Evolutionary conservation across 306 rosid species (phyloP).

Genomic region (Purshia tridentata): DNA sequence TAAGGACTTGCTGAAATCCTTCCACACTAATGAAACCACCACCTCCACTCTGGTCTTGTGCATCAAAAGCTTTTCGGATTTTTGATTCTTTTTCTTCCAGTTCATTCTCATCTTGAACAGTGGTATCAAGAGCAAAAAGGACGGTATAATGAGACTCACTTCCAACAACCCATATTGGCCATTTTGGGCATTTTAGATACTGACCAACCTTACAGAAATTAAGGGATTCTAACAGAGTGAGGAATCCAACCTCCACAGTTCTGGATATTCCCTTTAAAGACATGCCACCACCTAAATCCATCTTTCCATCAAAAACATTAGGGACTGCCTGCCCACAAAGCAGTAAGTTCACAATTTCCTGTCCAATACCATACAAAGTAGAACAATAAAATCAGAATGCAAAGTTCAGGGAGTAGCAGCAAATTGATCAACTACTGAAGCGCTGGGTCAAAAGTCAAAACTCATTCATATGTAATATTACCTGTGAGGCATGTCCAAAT

Average conservation of each 20-base stretch:
- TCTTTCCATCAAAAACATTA: constrained; percentile 84
- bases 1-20: constrained; percentile 82
- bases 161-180: constrained; percentile 98
- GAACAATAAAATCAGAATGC: constrained; percentile 7
- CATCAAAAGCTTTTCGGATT: constrained; percentile 87
- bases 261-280: constrained; percentile 79
- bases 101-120: constrained; percentile 90
- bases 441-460: constrained; percentile 15
- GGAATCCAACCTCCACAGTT: constrained; percentile 90
- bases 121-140: constrained; percentile 74
- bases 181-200: constrained; percentile 73
- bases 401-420: constrained; percentile 4
- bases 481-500: constrained; percentile 99
- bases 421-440: constrained; percentile 15
- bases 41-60: constrained; percentile 95
- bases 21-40: constrained; percentile 95
- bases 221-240: constrained; percentile 79
- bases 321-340: constrained; percentile 94
- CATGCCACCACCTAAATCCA: constrained; percentile 96
- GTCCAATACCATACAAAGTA: constrained; percentile 31
- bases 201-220: constrained; percentile 94
- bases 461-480: constrained; percentile 21
- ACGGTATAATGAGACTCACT: constrained; percentile 97
- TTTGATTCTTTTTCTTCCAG: constrained; percentile 89
- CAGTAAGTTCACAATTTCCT: constrained; percentile 91